Evolutionary conservation across 1,284 basidiomycete species (phyloP).

Genomic region (Ustilago trichophora): DNA sequence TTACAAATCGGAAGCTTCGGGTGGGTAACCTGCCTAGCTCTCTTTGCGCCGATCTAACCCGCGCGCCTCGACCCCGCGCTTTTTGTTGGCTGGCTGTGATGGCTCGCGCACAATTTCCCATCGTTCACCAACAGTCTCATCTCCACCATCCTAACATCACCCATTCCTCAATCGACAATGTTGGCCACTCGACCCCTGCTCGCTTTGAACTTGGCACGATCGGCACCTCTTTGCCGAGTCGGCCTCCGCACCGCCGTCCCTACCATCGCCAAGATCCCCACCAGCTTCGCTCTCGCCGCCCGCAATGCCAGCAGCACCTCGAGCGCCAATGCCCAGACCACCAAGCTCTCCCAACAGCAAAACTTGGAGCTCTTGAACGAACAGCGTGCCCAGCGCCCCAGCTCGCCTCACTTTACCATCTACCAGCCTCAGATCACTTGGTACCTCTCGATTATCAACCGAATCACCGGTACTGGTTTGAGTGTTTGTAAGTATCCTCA

Average conservation of each 20-base stretch:
- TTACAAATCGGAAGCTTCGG: constrained; percentile 35
- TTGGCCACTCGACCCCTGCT: constrained; percentile 31
- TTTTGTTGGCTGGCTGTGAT: background rate
- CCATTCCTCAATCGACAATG: constrained; percentile 5
- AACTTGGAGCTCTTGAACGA: constrained; percentile 78
- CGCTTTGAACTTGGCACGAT: constrained; percentile 7
- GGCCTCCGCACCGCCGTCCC: constrained; percentile 16
- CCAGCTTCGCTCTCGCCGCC: background rate
- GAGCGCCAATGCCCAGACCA: constrained; percentile 14
- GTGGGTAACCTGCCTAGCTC: too few species aligned
- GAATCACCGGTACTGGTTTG: constrained; percentile 81
- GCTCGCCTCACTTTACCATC: constrained; percentile 91
- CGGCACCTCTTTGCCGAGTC: constrained; percentile 5
- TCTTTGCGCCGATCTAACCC: too few species aligned
- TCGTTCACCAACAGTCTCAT: background rate
- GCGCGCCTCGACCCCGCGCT: too few species aligned
- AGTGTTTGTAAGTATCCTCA: constrained; percentile 54
- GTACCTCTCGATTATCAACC: constrained; percentile 84
- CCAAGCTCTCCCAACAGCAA: constrained; percentile 70
- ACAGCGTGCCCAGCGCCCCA: constrained; percentile 84
- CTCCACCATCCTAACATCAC: constrained; percentile 1
- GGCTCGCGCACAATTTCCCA: background rate
- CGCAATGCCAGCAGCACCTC: background rate
- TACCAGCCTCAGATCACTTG: constrained; percentile 94
- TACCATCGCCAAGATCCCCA: background rate